Conservation (phyloP, 805 yeast genomes). For the Candida pini region DNA sequence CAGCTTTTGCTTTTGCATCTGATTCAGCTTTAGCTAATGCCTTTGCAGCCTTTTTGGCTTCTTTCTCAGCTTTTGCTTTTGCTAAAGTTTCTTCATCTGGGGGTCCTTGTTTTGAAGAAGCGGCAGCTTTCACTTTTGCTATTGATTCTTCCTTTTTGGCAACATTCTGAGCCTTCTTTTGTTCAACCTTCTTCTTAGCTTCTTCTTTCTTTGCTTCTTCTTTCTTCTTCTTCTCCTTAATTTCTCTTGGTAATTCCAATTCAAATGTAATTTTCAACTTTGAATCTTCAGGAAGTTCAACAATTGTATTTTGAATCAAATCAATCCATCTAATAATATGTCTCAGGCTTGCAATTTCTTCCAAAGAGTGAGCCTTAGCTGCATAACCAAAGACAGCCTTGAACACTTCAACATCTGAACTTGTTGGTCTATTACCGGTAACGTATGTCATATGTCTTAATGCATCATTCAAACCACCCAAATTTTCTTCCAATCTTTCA, state of each 20-base stretch:
- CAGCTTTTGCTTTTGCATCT: constrained; percentile 46
- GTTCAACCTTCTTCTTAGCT: constrained; percentile 12
- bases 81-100: constrained; percentile 29
- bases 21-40: constrained; percentile 57
- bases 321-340: constrained; percentile 93
- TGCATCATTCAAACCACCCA: constrained; percentile 59
- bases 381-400: constrained; percentile 60
- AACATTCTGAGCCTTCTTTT: constrained; percentile 5
- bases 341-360: constrained; percentile 59
- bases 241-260: constrained; percentile 58
- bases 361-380: constrained; percentile 45
- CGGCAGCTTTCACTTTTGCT: constrained; percentile 12
- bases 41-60: constrained; percentile 36
- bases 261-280: constrained; percentile 53
- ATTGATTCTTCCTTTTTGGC: constrained; percentile 8
- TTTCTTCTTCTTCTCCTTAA: constrained; percentile 33
- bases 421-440: constrained; percentile 59
- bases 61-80: constrained; percentile 31
- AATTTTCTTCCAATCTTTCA: constrained; percentile 51
- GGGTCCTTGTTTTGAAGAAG: no score
- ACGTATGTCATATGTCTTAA: constrained; percentile 69
- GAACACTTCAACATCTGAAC: constrained; percentile 68
- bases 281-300: constrained; percentile 46
- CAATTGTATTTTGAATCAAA: constrained; percentile 61
- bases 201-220: constrained; percentile 19